Base-by-base conservation (phyloP, 176 grass and related monocot species). In the Alopecurus myosuroides region DNA sequence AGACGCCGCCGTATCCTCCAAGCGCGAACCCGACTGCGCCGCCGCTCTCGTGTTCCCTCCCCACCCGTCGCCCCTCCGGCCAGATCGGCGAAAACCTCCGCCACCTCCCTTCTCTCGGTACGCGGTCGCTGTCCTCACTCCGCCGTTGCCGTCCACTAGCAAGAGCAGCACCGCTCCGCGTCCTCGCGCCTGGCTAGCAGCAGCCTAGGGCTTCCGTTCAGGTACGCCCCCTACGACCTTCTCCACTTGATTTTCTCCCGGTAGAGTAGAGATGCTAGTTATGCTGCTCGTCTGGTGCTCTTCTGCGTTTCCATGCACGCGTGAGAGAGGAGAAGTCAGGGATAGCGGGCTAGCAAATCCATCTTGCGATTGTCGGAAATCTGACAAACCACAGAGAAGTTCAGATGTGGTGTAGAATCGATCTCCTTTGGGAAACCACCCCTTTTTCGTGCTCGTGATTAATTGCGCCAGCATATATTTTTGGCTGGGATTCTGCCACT, bases 201-300 rank as follows among this genome's bases (percentile, higher is more conserved):
- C 82, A 42, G 45, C 41, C 41, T 64, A 64, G 86, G 74, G 42
- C 44, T 88, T 84, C 37, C 64, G 30, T 79, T 12, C 53, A 37
- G 81, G 81, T 88, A 79, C 12, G 65, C 8, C 42, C 0, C 40
- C 55, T 0, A 12, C 4, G 58, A 29, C 71, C 34, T 30, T 45
- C 31, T 30, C 29, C 3, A 1, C 13, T 22, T 72, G 9, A 6
- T 31, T 37, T 8, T 23, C 76, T 63, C 52, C 31, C 19, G 13
- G 0, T n/a, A 26, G 37, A 22, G 1, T 12, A 26, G 37, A 35
- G 79, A 50, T 71, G 56, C 36, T 33, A 23, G 6, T 9, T 3
- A 2, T 11, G 17, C 7, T 74, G 10, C 42, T 17, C 23, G 3
- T 66, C 23, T 7, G 13, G 23, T 41, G 12, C 7, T 44, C 22